Conservation (phyloP, 1,284 basidiomycete species). For the Pseudozyma sp. region DNA sequence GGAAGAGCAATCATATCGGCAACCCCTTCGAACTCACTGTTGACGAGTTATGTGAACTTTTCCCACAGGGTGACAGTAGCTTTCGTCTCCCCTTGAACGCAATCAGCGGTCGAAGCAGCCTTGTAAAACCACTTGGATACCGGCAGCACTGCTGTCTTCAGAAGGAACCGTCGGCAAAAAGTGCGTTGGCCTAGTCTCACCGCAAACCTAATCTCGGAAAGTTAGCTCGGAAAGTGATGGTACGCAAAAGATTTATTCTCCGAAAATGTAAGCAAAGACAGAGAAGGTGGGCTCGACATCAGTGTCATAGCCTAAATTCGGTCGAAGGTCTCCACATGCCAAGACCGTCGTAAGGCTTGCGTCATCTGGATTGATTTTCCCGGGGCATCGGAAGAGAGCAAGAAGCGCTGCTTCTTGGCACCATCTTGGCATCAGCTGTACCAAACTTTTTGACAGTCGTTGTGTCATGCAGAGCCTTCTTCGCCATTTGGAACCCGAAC, state of each 20-base stretch:
- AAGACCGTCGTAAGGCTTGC: constrained; percentile 24
- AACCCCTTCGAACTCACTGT: no score
- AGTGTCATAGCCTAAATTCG: constrained; percentile 7
- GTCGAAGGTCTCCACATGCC: constrained; percentile 22
- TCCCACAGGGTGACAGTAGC: no score
- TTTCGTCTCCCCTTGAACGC: no score
- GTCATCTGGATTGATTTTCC: neutral
- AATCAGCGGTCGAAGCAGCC: no score
- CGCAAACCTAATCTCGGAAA: no score
- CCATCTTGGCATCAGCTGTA: constrained; percentile 2
- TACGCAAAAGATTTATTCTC: constrained; percentile 30
- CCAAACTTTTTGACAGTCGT: neutral
- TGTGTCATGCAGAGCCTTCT: neutral
- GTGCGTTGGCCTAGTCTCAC: no score
- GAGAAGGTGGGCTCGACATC: neutral
- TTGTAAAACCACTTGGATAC: no score
- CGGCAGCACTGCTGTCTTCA: no score
- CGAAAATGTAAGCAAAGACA: constrained; percentile 5
- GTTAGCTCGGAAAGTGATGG: neutral
- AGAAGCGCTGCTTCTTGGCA: constrained; percentile 30
- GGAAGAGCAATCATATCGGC: no score
- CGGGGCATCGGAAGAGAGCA: constrained; percentile 29
- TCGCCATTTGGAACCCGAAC: neutral
- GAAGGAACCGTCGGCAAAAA: no score
- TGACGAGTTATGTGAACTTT: no score